Percentiles rank a stretch among this genome's conserved stretches.
phyloP scores from a whole-genome alignment of 2,329 filamentous ascomycete species.

The Fusarium albidum region DNA sequence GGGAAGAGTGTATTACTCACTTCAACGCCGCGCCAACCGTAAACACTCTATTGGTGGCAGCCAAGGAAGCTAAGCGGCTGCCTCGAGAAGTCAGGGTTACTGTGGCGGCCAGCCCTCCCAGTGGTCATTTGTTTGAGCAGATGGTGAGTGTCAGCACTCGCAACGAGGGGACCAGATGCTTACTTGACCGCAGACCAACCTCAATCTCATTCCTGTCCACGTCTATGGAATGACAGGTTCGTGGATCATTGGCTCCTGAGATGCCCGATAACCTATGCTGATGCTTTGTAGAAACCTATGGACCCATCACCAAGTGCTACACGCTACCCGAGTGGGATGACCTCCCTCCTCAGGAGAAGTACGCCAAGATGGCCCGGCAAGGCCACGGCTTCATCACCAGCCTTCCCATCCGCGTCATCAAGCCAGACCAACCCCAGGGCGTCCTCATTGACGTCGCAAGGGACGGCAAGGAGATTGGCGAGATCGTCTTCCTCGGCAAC shows the following conservation, averaged over 20 bases:
- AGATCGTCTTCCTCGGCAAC: slow-evolving; percentile 85
- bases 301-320: slow-evolving; percentile 95
- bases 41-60: slow-evolving; percentile 88
- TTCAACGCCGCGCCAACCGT: slow-evolving; percentile 97
- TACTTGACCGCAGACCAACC: slow-evolving; percentile 45
- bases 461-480: slow-evolving; percentile 59
- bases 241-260: background rate
- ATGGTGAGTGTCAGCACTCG: slow-evolving; percentile 66
- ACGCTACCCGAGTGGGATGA: slow-evolving; percentile 84
- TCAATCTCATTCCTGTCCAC: slow-evolving; percentile 91
- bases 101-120: slow-evolving; percentile 91
- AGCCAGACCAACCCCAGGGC: slow-evolving; percentile 75
- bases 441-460: slow-evolving; percentile 55
- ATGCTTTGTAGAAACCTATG: slow-evolving; percentile 76
- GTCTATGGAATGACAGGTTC: slow-evolving; percentile 80
- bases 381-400: slow-evolving; percentile 90
- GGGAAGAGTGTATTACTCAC: slow-evolving; percentile 87
- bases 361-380: slow-evolving; percentile 89
- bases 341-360: slow-evolving; percentile 78
- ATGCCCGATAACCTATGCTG: background rate
- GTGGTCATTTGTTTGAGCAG: slow-evolving; percentile 88
- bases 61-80: slow-evolving; percentile 76
- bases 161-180: background rate
- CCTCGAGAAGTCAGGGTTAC: slow-evolving; percentile 81
- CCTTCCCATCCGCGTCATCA: slow-evolving; percentile 82